phyloP scores from a whole-genome alignment of 345 rosid genomes.

The Erysimum cheiranthoides region DNA sequence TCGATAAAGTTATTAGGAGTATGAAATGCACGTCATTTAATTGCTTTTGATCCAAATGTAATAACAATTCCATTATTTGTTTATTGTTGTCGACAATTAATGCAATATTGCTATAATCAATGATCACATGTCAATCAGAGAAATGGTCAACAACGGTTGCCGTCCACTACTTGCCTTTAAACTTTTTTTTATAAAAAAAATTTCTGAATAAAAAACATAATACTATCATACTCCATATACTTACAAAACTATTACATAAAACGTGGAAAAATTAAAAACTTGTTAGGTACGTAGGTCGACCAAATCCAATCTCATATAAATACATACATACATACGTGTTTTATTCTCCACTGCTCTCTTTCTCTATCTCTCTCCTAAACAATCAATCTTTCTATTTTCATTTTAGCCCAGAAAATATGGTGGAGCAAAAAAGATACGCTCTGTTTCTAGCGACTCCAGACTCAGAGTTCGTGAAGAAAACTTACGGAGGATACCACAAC shows the following conservation, averaged over 20 bases:
- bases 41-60: not conserved
- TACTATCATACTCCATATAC: not conserved
- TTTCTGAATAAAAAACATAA: not conserved
- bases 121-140: not conserved
- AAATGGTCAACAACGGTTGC: conserved; percentile 41
- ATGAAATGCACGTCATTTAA: conserved; percentile 1
- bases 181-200: too few relatives aligned
- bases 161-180: not conserved
- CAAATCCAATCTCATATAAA: conserved; percentile 22
- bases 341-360: conserved; percentile 5
- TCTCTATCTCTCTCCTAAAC: not conserved
- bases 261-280: conserved; percentile 33
- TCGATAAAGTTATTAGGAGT: too few relatives aligned
- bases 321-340: not conserved
- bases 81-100: not conserved
- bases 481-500: conserved; percentile 80
- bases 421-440: conserved; percentile 55
- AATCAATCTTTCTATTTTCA: conserved; percentile 2
- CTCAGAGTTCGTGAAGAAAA: conserved; percentile 71
- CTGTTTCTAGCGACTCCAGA: conserved; percentile 76
- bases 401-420: conserved; percentile 25
- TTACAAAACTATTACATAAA: conserved; percentile 5
- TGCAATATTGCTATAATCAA: not conserved
- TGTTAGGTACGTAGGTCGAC: conserved; percentile 42
- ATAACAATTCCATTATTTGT: not conserved